These are phyloP conservation scores for Candida nonsorbophila DNA, from an alignment of 805 yeast species.

Conservation along the genomic window DNA sequence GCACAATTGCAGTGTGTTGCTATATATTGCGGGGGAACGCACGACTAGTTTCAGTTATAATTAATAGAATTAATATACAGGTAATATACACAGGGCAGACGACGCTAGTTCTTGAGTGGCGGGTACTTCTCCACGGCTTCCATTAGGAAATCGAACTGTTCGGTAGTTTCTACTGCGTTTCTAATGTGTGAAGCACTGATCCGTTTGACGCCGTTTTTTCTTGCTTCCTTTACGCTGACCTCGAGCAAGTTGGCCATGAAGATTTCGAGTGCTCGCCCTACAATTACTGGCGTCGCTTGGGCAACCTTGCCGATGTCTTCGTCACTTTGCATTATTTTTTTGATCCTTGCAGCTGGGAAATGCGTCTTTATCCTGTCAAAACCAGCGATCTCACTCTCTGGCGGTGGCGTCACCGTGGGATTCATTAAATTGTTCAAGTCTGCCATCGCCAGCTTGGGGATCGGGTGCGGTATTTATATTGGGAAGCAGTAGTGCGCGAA, in stretches of 20 bases:
- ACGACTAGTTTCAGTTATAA: too few relatives aligned
- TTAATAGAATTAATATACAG: too few relatives aligned
- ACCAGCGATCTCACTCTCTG: conserved; percentile 3
- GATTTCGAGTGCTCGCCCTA: conserved; percentile 89
- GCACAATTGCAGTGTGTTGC: too few relatives aligned
- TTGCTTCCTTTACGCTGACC: conserved; percentile 75
- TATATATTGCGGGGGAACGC: too few relatives aligned
- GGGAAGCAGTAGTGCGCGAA: too few relatives aligned
- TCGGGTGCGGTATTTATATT: too few relatives aligned
- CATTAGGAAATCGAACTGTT: conserved; percentile 88
- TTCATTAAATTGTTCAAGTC: conserved; percentile 11
- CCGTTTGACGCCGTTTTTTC: conserved; percentile 66
- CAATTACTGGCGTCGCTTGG: conserved; percentile 97
- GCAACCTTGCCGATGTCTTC: conserved; percentile 99
- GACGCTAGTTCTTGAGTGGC: conserved; percentile 21
- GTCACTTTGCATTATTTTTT: conserved; percentile 95
- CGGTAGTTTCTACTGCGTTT: conserved; percentile 77
- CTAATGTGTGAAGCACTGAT: conserved; percentile 80
- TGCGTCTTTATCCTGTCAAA: conserved; percentile 66
- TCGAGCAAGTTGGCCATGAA: conserved; percentile 88
- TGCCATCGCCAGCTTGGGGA: too few relatives aligned
- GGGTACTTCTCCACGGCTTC: conserved; percentile 66
- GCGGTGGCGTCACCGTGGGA: conserved; percentile 6
- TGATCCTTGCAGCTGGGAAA: conserved; percentile 89
- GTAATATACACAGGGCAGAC: background rate